phyloP scores from a whole-genome alignment of 495 filamentous ascomycete species.

The Neurospora africana region DNA sequence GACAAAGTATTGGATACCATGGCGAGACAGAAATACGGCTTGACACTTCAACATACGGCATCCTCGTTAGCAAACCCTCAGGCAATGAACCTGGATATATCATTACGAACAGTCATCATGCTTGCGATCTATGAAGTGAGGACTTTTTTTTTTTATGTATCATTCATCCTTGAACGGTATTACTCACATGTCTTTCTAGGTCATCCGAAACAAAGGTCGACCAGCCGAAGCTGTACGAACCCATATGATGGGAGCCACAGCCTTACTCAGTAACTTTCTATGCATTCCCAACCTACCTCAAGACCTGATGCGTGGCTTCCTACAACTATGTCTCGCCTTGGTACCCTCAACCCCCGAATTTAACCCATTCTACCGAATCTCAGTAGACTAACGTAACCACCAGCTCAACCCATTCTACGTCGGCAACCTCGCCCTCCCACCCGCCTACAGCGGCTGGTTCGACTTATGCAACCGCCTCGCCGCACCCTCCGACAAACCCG shows the following conservation, averaged over 20 bases:
- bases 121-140: conserved; percentile 39
- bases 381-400: background rate
- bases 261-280: conserved; percentile 26
- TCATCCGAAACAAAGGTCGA: conserved; percentile 12
- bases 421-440: conserved; percentile 22
- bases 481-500: conserved; percentile 13
- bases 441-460: conserved; percentile 27
- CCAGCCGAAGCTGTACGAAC: conserved; percentile 27
- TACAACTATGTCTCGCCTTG: conserved; percentile 37
- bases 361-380: conserved; percentile 8
- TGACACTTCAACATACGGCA: conserved; percentile 27
- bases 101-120: conserved; percentile 29
- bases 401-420: conserved; percentile 27
- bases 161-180: background rate
- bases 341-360: conserved; percentile 17
- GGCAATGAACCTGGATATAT: conserved; percentile 16
- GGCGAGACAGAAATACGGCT: conserved; percentile 33
- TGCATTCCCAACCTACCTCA: conserved; percentile 16
- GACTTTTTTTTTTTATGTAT: background rate
- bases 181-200: conserved; percentile 2
- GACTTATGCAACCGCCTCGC: conserved; percentile 18
- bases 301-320: conserved; percentile 23
- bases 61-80: conserved; percentile 20
- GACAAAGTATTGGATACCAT: conserved; percentile 28
- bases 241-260: conserved; percentile 35